Percentiles rank a stretch among this genome's conserved stretches.
phyloP scores from a whole-genome alignment of 257 asterid species.

The Ocimum tenuiflorum region DNA sequence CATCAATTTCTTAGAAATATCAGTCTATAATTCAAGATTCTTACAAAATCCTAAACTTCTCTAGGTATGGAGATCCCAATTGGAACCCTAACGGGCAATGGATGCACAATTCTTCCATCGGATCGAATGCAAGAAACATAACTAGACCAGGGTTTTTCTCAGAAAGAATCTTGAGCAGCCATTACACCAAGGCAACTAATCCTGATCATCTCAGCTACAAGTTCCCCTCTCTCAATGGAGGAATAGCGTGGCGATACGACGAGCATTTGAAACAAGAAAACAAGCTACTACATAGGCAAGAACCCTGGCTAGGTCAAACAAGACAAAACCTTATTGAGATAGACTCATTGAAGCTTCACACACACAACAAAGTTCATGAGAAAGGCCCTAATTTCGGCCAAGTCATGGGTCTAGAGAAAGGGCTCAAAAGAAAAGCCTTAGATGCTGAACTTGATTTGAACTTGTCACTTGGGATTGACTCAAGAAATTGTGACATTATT shows the following conservation, averaged over 20 bases:
- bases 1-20: background rate
- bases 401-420: background rate
- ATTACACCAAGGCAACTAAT: slow-evolving; percentile 23
- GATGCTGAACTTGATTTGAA: slow-evolving; percentile 39
- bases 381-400: background rate
- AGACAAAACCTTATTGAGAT: slow-evolving; percentile 32
- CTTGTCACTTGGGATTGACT: slow-evolving; percentile 46
- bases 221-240: slow-evolving; percentile 22
- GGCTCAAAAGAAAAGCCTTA: slow-evolving; percentile 44
- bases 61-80: slow-evolving; percentile 46
- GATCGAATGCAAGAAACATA: slow-evolving; percentile 25
- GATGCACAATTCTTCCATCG: slow-evolving; percentile 30
- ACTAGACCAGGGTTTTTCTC: slow-evolving; percentile 26
- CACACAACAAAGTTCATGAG: slow-evolving; percentile 4
- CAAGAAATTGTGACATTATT: slow-evolving; percentile 8
- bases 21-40: background rate
- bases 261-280: slow-evolving; percentile 15
- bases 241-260: slow-evolving; percentile 17
- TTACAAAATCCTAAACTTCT: background rate
- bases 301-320: slow-evolving; percentile 17
- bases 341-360: slow-evolving; percentile 10
- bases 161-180: slow-evolving; percentile 27
- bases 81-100: slow-evolving; percentile 40
- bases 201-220: slow-evolving; percentile 25
- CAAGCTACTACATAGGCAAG: slow-evolving; percentile 21